A percentile compares a stretch with the other conserved stretches of the same genome.
Evolutionary conservation across 2,329 filamentous ascomycete genomes (phyloP).

Genomic region (Colletotrichum cordylinicola): DNA sequence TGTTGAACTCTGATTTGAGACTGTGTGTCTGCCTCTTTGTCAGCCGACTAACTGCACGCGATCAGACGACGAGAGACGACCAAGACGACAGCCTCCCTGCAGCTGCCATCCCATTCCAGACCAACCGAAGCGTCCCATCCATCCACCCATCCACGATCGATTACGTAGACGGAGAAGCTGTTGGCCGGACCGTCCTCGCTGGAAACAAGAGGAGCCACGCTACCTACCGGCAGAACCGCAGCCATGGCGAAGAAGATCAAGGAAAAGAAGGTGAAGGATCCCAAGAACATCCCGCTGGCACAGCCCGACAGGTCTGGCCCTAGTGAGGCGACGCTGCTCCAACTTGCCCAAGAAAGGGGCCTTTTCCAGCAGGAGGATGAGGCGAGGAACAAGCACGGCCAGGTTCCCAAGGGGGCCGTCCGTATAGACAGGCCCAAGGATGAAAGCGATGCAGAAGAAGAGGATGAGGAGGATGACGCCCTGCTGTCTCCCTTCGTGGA

Average conservation of each 20-base stretch:
- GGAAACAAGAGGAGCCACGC: background rate
- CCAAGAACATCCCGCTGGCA: conserved; percentile 62
- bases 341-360: conserved; percentile 71
- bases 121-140: background rate
- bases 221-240: background rate
- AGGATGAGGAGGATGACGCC: conserved; percentile 35
- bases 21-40: background rate
- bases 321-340: conserved; percentile 71
- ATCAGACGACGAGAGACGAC: background rate
- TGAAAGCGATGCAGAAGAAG: conserved; percentile 23
- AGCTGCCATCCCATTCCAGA: background rate
- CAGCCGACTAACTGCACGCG: conserved; percentile 1
- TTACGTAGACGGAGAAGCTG: background rate
- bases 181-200: background rate
- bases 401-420: conserved; percentile 18
- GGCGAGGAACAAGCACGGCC: conserved; percentile 37
- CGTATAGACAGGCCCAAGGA: conserved; percentile 10
- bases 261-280: conserved; percentile 54
- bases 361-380: conserved; percentile 57
- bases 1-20: background rate
- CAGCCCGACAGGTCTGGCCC: conserved; percentile 72
- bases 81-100: background rate
- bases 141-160: background rate
- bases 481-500: conserved; percentile 51
- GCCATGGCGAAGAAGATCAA: conserved; percentile 39